Evolutionary conservation across 1,139 yeast species (phyloP).

Genomic region (Zygotorulaspora mrakii): DNA sequence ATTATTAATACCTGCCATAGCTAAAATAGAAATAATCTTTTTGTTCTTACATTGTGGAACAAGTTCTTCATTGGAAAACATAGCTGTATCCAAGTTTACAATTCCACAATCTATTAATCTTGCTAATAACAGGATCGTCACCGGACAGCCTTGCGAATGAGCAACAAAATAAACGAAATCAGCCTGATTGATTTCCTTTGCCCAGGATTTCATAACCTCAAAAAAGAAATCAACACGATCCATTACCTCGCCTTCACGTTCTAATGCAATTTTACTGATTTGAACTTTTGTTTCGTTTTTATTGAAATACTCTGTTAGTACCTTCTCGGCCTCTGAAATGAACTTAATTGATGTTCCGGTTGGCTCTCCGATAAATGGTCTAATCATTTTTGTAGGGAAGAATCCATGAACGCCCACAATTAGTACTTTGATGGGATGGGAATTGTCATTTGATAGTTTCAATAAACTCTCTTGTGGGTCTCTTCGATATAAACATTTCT

Average conservation of each 20-base stretch:
- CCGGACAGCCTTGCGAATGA: slow-evolving; percentile 96
- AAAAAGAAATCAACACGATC: slow-evolving; percentile 81
- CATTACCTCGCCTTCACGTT: slow-evolving; percentile 85
- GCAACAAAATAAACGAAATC: slow-evolving; percentile 87
- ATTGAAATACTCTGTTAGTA: slow-evolving; percentile 69
- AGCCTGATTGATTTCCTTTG: slow-evolving; percentile 63
- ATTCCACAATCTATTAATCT: slow-evolving; percentile 67
- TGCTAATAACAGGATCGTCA: slow-evolving; percentile 73
- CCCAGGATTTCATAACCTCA: slow-evolving; percentile 67
- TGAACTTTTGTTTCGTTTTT: slow-evolving; percentile 51
- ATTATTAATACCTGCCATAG: slow-evolving; percentile 93
- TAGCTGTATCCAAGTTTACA: slow-evolving; percentile 38
- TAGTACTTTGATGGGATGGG: slow-evolving; percentile 37
- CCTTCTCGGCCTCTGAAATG: slow-evolving; percentile 80
- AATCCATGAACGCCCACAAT: slow-evolving; percentile 95
- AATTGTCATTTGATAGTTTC: slow-evolving; percentile 21
- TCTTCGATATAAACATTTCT: slow-evolving; percentile 24
- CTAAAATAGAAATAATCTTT: slow-evolving; percentile 67
- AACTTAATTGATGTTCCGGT: slow-evolving; percentile 88
- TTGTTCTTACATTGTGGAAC: slow-evolving; percentile 33
- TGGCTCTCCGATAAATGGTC: slow-evolving; percentile 88
- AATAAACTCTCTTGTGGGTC: slow-evolving; percentile 23
- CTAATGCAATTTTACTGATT: slow-evolving; percentile 86
- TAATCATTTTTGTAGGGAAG: slow-evolving; percentile 79
- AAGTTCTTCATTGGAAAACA: slow-evolving; percentile 25